Conservation (phyloP, 2,329 filamentous ascomycete species). For the Colletotrichum plurivorum region DNA sequence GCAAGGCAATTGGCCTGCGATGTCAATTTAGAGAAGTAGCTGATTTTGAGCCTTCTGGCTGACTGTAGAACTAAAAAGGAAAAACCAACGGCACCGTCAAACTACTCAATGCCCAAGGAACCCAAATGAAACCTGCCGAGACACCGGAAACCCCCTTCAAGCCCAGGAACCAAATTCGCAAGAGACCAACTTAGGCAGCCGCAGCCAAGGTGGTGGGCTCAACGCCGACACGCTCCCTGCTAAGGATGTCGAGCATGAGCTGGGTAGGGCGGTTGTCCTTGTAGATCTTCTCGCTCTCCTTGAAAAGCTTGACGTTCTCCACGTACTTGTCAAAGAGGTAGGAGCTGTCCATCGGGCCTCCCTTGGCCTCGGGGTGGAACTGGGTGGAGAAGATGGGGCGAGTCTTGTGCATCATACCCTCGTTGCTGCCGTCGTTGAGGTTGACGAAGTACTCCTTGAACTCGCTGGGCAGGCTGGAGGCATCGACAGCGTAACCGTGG, state of each 20-base stretch:
- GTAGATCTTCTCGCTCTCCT: constrained; percentile 82
- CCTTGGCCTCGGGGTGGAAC: constrained; percentile 99
- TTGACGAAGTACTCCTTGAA: constrained; percentile 99
- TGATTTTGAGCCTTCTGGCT: constrained; percentile 13
- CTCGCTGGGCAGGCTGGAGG: constrained; percentile 82
- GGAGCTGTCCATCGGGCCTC: constrained; percentile 93
- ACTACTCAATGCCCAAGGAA: constrained; percentile 6
- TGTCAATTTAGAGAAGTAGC: constrained; percentile 27
- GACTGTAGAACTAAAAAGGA: constrained; percentile 32
- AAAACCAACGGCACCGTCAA: background rate
- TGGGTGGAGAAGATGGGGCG: constrained; percentile 98
- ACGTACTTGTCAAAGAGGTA: constrained; percentile 98
- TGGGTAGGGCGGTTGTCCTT: constrained; percentile 91
- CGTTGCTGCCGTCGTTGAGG: constrained; percentile 96
- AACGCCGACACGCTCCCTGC: constrained; percentile 95
- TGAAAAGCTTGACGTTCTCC: constrained; percentile 90
- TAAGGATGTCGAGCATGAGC: constrained; percentile 89
- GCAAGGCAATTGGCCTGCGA: background rate
- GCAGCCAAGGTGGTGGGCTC: constrained; percentile 74
- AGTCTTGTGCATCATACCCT: constrained; percentile 95
- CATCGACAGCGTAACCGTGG: constrained; percentile 96
- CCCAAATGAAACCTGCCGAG: constrained; percentile 16
- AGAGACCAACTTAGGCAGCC: constrained; percentile 52
- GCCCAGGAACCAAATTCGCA: constrained; percentile 11
- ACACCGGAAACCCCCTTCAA: constrained; percentile 19